Percentiles rank a stretch among this genome's conserved stretches.
phyloP scores from a whole-genome alignment of 129 eudicot genomes.

The Saussurea involucrata region DNA sequence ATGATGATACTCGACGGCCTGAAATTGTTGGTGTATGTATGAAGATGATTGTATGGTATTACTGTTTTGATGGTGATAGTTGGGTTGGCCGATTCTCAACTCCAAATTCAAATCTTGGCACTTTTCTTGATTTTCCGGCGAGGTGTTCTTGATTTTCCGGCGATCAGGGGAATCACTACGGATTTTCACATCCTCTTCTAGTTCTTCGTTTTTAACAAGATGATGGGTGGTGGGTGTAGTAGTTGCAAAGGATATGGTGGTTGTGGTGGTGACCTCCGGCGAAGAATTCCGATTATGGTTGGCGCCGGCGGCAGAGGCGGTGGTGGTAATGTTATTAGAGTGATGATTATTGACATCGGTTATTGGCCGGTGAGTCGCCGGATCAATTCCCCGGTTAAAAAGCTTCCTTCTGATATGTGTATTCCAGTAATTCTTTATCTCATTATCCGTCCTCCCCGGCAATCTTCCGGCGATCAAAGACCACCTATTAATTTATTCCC shows the following conservation, averaged over 20 bases:
- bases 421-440: conserved; percentile 97
- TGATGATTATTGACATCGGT: conserved; percentile 29
- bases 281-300: conserved; percentile 8
- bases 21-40: conserved; percentile 13
- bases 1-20: conserved; percentile 15
- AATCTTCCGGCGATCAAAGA: conserved; percentile 96
- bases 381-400: conserved; percentile 85
- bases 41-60: not conserved
- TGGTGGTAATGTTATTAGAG: conserved; percentile 1
- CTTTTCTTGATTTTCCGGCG: conserved; percentile 38
- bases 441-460: conserved; percentile 95
- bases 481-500: conserved; percentile 50
- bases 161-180: conserved; percentile 5
- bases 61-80: conserved; percentile 25
- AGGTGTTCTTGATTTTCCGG: conserved; percentile 13
- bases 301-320: conserved; percentile 40
- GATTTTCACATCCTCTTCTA: conserved; percentile 18
- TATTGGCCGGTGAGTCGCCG: conserved; percentile 76
- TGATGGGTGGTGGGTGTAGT: conserved; percentile 19
- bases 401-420: conserved; percentile 92
- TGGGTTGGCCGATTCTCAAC: conserved; percentile 79
- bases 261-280: conserved; percentile 21
- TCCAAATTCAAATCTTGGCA: conserved; percentile 86
- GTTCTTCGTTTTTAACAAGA: conserved; percentile 31
- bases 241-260: conserved; percentile 28